A percentile compares a stretch with the other conserved stretches of the same genome.
Evolutionary conservation across 805 yeast species (phyloP).

Genomic region (Barnettozyma vustinii): DNA sequence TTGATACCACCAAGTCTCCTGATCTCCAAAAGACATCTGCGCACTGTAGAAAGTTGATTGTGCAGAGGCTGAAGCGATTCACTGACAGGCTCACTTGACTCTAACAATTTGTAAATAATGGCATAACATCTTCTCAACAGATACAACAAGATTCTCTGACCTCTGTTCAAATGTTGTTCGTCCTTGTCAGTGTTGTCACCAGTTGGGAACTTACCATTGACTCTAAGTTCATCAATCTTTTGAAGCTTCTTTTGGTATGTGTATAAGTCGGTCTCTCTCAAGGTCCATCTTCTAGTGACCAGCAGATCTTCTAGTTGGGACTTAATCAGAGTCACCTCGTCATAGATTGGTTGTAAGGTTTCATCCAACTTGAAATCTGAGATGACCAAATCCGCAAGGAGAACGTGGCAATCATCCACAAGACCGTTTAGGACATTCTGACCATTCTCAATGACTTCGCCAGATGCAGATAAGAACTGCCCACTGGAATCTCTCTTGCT

Average conservation of each 20-base stretch:
- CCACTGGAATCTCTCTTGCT: constrained; percentile 51
- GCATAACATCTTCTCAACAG: constrained; percentile 88
- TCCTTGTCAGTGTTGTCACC: constrained; percentile 5
- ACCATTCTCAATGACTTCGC: constrained; percentile 31
- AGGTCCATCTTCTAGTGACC: constrained; percentile 94
- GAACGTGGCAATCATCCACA: constrained; percentile 76
- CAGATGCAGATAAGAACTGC: constrained; percentile 39
- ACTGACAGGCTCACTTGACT: constrained; percentile 90
- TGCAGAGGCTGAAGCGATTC: constrained; percentile 92
- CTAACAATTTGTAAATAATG: constrained; percentile 79
- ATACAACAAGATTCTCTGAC: constrained; percentile 63
- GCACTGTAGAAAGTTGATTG: constrained; percentile 87
- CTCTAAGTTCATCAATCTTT: constrained; percentile 67
- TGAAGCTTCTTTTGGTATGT: constrained; percentile 70
- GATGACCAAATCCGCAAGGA: constrained; percentile 61
- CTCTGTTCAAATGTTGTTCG: constrained; percentile 32
- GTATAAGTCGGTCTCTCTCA: constrained; percentile 92
- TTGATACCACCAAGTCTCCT: constrained; percentile 90
- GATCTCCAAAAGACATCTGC: constrained; percentile 83
- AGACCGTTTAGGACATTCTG: constrained; percentile 60
- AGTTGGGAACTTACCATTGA: constrained; percentile 50
- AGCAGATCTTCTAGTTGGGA: constrained; percentile 73
- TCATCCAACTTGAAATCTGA: constrained; percentile 39
- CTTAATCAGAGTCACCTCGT: constrained; percentile 59
- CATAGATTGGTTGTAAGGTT: constrained; percentile 54